Evolutionary conservation across 1,284 basidiomycete genomes (phyloP).

Genomic region (Moesziomyces globuligerus): DNA sequence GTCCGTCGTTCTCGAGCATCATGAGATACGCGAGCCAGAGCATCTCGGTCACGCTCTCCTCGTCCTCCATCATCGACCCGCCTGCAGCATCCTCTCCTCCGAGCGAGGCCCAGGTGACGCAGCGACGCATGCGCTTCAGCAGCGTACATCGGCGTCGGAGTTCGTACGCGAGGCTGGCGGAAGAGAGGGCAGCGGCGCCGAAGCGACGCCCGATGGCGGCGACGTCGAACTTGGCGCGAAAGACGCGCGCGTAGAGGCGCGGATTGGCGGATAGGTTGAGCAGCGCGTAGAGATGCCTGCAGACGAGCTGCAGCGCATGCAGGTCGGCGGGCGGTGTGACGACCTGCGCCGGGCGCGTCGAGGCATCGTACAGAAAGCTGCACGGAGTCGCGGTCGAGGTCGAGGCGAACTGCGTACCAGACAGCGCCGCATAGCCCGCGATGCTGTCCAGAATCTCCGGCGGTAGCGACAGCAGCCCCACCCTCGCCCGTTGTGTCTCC

Average conservation of each 20-base stretch:
- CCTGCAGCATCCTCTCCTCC: conserved; percentile 2
- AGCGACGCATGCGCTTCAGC: conserved; percentile 53
- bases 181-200: conserved; percentile 37
- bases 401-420: conserved; percentile 22
- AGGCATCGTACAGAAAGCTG: conserved; percentile 37
- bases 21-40: conserved; percentile 61
- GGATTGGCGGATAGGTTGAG: conserved; percentile 54
- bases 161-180: conserved; percentile 46
- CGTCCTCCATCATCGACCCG: conserved; percentile 9
- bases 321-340: conserved; percentile 52
- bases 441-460: conserved; percentile 57
- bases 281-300: conserved; percentile 39
- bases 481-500: no score
- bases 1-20: conserved; percentile 60
- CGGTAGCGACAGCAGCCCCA: conserved; percentile 39
- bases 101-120: conserved; percentile 10
- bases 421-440: conserved; percentile 43
- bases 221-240: conserved; percentile 58
- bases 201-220: conserved; percentile 56
- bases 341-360: conserved; percentile 16
- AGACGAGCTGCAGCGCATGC: conserved; percentile 47
- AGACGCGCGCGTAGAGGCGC: conserved; percentile 58
- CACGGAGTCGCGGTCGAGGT: conserved; percentile 25
- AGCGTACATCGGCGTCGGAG: conserved; percentile 46
- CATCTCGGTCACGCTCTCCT: conserved; percentile 48